These are phyloP conservation scores for Selaginella tamariscina DNA, from an alignment of 75 land plant genomes.

Conservation along the genomic window DNA sequence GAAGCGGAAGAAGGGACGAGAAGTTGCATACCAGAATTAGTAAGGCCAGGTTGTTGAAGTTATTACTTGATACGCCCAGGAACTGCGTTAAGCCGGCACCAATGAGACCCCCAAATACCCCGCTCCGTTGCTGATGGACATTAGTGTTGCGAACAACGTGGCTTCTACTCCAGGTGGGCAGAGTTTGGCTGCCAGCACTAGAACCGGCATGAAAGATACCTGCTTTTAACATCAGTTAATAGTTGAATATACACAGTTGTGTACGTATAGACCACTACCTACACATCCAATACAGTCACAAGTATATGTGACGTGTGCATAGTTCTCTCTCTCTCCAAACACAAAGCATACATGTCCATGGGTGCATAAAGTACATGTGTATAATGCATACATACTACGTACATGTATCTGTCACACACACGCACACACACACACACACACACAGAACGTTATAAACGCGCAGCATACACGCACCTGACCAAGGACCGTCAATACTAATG, in stretches of 20 bases:
- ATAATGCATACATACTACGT: too few species aligned
- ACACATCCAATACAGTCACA: too few species aligned
- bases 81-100: constrained; percentile 84
- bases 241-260: not conserved
- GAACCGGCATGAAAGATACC: constrained; percentile 97
- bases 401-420: too few species aligned
- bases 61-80: constrained; percentile 74
- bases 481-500: constrained; percentile 77
- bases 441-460: too few species aligned
- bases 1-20: constrained; percentile 81
- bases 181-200: constrained; percentile 81
- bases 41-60: constrained; percentile 52
- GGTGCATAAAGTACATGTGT: too few species aligned
- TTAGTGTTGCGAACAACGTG: constrained; percentile 94
- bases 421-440: too few species aligned
- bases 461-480: constrained; percentile 88
- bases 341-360: not conserved
- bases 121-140: constrained; percentile 92
- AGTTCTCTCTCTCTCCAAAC: not conserved
- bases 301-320: too few species aligned
- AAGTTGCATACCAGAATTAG: constrained; percentile 69
- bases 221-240: constrained; percentile 15
- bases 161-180: constrained; percentile 97
- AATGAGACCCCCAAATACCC: constrained; percentile 74
- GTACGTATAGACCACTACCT: not conserved